Conservation (phyloP, 495 filamentous ascomycete genomes). For the Evernia prunastri region DNA sequence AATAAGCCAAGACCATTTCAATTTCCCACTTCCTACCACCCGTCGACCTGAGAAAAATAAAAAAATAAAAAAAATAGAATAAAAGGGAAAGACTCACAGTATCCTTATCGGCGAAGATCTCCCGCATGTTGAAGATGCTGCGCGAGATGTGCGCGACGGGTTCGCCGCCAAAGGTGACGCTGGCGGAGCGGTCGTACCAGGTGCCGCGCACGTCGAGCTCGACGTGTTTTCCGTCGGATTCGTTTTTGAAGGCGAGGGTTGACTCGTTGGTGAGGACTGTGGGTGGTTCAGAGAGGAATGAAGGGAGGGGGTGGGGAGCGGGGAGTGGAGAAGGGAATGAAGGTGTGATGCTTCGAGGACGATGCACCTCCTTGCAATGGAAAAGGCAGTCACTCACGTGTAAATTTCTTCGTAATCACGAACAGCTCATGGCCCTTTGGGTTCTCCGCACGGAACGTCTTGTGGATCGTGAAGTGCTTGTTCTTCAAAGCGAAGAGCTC, state of each 20-base stretch:
- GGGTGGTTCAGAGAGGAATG: background rate
- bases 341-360: background rate
- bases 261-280: constrained; percentile 43
- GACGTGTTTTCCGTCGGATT: constrained; percentile 31
- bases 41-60: too few relatives aligned
- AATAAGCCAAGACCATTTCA: too few relatives aligned
- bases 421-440: constrained; percentile 22
- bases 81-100: constrained; percentile 27
- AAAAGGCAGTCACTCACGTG: background rate
- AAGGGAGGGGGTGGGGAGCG: too few relatives aligned
- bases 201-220: constrained; percentile 43
- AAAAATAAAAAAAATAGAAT: too few relatives aligned
- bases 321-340: background rate
- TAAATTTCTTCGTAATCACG: constrained; percentile 20
- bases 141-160: constrained; percentile 50
- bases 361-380: background rate
- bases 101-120: constrained; percentile 51
- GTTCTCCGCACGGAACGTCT: constrained; percentile 15
- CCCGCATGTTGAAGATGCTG: constrained; percentile 46
- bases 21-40: too few relatives aligned
- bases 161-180: constrained; percentile 42
- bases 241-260: constrained; percentile 42
- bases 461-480: constrained; percentile 19
- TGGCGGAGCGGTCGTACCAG: constrained; percentile 43
- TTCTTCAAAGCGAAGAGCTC: constrained; percentile 22